Percentiles rank a stretch among this genome's conserved stretches.
Conservation (phyloP, 257 asterid species). For the Forsythia viridissima region DNA sequence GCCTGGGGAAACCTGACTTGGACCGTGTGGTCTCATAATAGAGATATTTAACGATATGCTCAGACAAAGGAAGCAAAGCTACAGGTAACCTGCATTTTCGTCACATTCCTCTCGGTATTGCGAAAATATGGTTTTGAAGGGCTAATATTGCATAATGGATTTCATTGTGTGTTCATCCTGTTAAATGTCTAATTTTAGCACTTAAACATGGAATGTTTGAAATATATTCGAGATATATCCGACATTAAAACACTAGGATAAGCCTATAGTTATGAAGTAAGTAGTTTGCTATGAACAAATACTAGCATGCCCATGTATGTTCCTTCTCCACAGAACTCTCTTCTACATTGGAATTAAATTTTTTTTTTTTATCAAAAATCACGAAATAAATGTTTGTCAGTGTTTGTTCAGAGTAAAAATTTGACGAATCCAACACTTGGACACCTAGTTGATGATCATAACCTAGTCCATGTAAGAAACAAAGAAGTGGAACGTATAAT, state of each 20-base stretch:
- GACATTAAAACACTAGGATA: too few species aligned
- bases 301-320: not conserved
- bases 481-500: not conserved
- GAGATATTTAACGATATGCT: constrained; percentile 96
- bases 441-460: not conserved
- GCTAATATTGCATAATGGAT: not conserved
- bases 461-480: not conserved
- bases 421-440: not conserved
- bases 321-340: not conserved
- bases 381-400: too few species aligned
- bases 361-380: too few species aligned
- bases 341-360: too few species aligned
- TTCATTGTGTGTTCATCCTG: too few species aligned
- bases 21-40: constrained; percentile 90
- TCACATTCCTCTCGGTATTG: constrained; percentile 16
- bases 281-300: not conserved
- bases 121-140: not conserved
- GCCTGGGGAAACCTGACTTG: constrained; percentile 86
- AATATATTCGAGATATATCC: too few species aligned
- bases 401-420: too few species aligned
- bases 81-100: constrained; percentile 53
- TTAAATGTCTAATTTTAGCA: not conserved
- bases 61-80: constrained; percentile 96
- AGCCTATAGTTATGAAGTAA: not conserved
- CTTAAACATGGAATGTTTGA: too few species aligned